Evolutionary conservation across 805 yeast species (phyloP).

Genomic region (Myxozyma sirexii): DNA sequence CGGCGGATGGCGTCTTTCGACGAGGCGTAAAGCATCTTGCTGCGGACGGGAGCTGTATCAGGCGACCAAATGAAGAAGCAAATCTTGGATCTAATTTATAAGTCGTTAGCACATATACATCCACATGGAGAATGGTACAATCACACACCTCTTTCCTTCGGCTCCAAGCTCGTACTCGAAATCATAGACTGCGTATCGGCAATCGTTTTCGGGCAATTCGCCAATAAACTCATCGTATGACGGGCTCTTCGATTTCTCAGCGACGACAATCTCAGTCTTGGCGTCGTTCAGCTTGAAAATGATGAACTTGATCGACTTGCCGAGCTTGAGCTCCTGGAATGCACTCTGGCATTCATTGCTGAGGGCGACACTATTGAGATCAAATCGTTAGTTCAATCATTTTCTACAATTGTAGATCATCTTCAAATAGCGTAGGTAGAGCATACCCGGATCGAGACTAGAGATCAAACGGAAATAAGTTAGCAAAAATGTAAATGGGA

Average conservation of each 20-base stretch:
- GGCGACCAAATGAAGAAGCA: conserved; percentile 92
- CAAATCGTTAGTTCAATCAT: no score
- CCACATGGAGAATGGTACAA: no score
- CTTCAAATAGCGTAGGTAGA: background rate
- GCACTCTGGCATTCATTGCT: conserved; percentile 90
- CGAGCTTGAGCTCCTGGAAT: conserved; percentile 93
- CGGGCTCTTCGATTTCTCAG: conserved; percentile 70
- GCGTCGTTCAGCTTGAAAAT: conserved; percentile 78
- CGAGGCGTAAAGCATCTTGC: conserved; percentile 98
- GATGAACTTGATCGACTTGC: conserved; percentile 77
- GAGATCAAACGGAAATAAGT: background rate
- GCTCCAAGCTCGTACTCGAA: conserved; percentile 91
- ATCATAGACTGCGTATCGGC: conserved; percentile 95
- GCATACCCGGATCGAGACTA: conserved; percentile 37
- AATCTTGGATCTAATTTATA: conserved; percentile 59
- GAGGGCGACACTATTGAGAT: conserved; percentile 64
- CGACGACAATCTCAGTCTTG: conserved; percentile 90
- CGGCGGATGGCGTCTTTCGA: conserved; percentile 97
- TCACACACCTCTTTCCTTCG: conserved; percentile 87
- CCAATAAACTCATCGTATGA: conserved; percentile 86
- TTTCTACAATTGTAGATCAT: no score
- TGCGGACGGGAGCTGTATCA: conserved; percentile 89
- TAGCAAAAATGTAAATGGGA: background rate
- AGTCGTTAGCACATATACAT: no score
- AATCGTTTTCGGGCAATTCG: conserved; percentile 91